Evolutionary conservation across 2,329 filamentous ascomycete genomes (phyloP), one percentile per base, ranked within the genome.

Genomic region (Knufia fluminis): DNA sequence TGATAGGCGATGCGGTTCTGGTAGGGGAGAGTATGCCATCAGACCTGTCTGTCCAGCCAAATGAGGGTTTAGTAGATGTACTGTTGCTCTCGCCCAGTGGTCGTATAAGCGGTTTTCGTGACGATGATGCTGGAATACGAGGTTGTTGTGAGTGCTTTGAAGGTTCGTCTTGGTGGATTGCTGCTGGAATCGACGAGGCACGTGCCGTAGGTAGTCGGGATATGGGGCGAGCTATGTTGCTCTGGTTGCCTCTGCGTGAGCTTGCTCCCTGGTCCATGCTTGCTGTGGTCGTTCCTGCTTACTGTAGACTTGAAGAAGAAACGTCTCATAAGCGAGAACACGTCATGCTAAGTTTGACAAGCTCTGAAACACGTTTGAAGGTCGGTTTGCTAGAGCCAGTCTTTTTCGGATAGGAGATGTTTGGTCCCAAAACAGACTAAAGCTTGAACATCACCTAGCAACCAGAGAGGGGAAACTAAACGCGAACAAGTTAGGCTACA

Each of bases 161-260:
- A 4, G 50, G 33, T n/a, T 56, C 57, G 46, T 57, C 53, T 33
- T 55, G 48, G 32, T 57, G 54, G 9, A 47, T 51, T 23, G 17
- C 14, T 4, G 35, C 32, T 41, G 49, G 24, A 14, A 47, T 16
- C 14, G 45, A 24, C 16, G 54, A 49, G 7, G 53, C 49, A 56
- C 55, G 53, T 54, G 53, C 50, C 50, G 54, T 52, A 43, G 57
- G 57, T 10, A 59, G 55, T 41, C 54, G 50, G 19, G 57, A 59
- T 42, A 59, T 46, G 4, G 52, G 57, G 48, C 55, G 51, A 51
- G 42, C 42, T 45, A 45, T 45, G 28, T 45, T 45, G 28, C 42
- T 45, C 17, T 26, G 23, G 28, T 45, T 45, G 28, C 42, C 24
- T 20, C 53, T 42, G 12, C 40, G 46, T n/a, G 46, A 33, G 31